These are phyloP conservation scores for Naumovozyma dairenensis DNA, from an alignment of 805 yeast species.

Conservation along the genomic window DNA sequence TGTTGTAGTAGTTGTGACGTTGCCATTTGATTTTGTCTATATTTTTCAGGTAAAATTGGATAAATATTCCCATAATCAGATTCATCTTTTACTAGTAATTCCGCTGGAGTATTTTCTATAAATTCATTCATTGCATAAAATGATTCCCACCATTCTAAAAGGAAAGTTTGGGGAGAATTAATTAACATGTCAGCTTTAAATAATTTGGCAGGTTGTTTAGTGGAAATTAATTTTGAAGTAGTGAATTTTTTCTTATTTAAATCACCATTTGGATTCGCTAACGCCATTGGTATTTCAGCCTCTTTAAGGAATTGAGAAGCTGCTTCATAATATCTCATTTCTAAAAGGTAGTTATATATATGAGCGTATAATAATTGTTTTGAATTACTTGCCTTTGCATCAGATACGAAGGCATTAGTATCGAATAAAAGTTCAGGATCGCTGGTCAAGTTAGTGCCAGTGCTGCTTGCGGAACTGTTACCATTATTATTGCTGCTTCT, in stretches of 20 bases:
- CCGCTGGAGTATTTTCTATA: conserved; percentile 29
- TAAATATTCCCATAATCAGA: conserved; percentile 2
- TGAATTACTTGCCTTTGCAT: conserved; percentile 39
- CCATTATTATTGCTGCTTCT: no score
- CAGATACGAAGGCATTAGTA: conserved; percentile 27
- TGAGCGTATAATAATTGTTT: conserved; percentile 44
- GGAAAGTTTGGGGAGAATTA: conserved; percentile 37
- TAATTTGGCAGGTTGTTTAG: conserved; percentile 6
- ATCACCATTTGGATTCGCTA: conserved; percentile 31
- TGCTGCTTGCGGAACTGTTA: no score
- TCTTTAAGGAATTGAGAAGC: conserved; percentile 40
- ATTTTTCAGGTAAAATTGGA: conserved; percentile 6
- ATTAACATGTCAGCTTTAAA: conserved; percentile 30
- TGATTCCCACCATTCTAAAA: conserved; percentile 47
- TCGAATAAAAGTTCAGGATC: conserved; percentile 7
- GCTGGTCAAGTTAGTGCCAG: not conserved
- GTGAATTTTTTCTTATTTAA: conserved; percentile 35
- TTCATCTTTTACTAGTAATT: conserved; percentile 11
- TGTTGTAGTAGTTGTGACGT: conserved; percentile 2
- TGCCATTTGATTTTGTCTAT: not conserved
- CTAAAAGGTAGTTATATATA: conserved; percentile 39
- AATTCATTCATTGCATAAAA: conserved; percentile 41
- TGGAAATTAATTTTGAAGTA: not conserved
- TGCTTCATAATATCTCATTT: conserved; percentile 39
- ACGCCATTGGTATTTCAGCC: conserved; percentile 32